Evolutionary conservation across 176 grass and related monocot genomes (phyloP).

Genomic region (Carex kokanica): DNA sequence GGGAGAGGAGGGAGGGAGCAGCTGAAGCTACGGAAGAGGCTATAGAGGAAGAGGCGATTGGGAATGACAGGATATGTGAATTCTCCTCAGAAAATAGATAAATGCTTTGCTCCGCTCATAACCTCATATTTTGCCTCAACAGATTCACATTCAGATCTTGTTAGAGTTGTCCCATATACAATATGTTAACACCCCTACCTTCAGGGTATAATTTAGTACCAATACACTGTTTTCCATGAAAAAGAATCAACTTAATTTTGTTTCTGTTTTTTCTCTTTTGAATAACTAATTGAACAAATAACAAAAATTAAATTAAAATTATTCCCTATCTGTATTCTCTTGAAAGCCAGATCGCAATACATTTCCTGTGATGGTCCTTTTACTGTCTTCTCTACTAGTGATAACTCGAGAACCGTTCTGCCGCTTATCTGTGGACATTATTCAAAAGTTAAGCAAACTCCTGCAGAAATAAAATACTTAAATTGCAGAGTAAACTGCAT

Average conservation of each 20-base stretch:
- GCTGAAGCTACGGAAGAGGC: no score
- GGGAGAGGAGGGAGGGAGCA: no score
- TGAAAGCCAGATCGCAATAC: background rate
- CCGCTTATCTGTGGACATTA: background rate
- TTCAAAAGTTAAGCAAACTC: background rate
- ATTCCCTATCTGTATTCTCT: background rate
- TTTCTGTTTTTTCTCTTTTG: background rate
- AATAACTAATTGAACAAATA: background rate
- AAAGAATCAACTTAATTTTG: background rate
- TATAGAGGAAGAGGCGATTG: no score
- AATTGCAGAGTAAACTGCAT: background rate
- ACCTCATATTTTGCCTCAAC: no score
- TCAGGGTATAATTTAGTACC: background rate
- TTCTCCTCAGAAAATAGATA: no score
- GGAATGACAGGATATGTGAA: no score
- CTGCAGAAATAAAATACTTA: background rate
- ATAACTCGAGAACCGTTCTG: background rate
- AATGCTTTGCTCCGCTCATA: no score
- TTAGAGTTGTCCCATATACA: background rate
- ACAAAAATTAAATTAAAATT: background rate
- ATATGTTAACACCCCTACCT: background rate
- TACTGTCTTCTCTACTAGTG: background rate
- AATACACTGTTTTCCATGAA: background rate
- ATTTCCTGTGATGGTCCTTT: background rate
- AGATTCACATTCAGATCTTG: background rate